Percentiles rank a stretch among this genome's conserved stretches.
Conservation (phyloP, 2,329 filamentous ascomycete genomes). For the Periconia digitata region DNA sequence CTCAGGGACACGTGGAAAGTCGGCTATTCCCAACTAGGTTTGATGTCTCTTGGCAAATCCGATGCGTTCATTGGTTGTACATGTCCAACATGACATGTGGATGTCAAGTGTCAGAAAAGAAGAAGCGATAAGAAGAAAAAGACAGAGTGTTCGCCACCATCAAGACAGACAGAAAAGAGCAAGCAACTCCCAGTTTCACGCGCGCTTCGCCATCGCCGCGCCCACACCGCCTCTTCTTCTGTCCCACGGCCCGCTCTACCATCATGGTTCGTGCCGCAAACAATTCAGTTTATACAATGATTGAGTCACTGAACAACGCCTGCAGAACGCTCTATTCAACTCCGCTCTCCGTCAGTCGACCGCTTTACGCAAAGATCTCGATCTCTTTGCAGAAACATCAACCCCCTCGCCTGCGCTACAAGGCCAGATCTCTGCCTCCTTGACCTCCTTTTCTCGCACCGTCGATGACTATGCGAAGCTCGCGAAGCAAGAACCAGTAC, state of each 20-base stretch:
- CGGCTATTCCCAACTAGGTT: too few relatives aligned
- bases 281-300: not conserved
- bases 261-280: slow-evolving; percentile 21
- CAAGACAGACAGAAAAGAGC: too few relatives aligned
- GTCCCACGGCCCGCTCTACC: not conserved
- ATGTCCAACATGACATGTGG: slow-evolving; percentile 15
- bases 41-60: too few relatives aligned
- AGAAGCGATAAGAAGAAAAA: too few relatives aligned
- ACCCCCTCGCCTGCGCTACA: slow-evolving; percentile 65
- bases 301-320: not conserved
- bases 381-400: slow-evolving; percentile 63
- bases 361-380: slow-evolving; percentile 74
- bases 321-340: slow-evolving; percentile 80
- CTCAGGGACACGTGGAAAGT: too few relatives aligned
- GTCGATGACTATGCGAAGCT: slow-evolving; percentile 89
- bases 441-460: slow-evolving; percentile 82
- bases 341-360: slow-evolving; percentile 83
- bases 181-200: too few relatives aligned
- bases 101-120: slow-evolving; percentile 37
- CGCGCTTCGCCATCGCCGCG: not conserved
- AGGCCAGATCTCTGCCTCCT: slow-evolving; percentile 50
- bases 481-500: slow-evolving; percentile 84
- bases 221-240: not conserved
- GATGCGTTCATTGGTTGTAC: too few relatives aligned
- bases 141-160: too few relatives aligned